Conservation (phyloP, 345 rosid genomes). For the Citrus cavaleriei region DNA sequence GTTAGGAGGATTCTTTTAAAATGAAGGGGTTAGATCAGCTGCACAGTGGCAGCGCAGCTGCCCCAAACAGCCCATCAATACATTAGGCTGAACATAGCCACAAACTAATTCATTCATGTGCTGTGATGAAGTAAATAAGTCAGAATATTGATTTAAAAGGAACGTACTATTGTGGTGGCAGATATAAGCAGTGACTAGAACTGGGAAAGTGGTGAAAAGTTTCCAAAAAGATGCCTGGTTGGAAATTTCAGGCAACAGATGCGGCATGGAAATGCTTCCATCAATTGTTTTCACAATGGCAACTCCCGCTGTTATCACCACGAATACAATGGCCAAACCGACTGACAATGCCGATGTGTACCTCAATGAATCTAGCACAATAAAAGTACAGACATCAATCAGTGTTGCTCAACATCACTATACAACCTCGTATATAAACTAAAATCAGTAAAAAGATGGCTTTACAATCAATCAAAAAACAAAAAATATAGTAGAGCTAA, state of each 20-base stretch:
- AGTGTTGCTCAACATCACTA: background rate
- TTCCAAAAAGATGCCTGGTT: slow-evolving; percentile 64
- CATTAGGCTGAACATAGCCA: background rate
- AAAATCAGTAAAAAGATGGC: background rate
- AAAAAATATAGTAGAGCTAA: background rate
- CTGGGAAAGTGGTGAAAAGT: slow-evolving; percentile 59
- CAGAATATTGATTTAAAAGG: background rate
- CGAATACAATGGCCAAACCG: slow-evolving; percentile 59
- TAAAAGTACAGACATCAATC: background rate
- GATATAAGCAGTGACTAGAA: slow-evolving; percentile 61
- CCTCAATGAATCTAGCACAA: slow-evolving; percentile 52
- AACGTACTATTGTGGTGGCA: slow-evolving; percentile 67
- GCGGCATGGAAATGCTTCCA: slow-evolving; percentile 48
- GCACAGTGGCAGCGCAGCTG: too few relatives aligned
- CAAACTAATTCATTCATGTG: background rate
- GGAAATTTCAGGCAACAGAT: slow-evolving; percentile 40
- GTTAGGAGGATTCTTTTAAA: too few relatives aligned
- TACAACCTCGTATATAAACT: too few relatives aligned
- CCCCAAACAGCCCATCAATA: too few relatives aligned
- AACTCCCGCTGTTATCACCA: slow-evolving; percentile 57
- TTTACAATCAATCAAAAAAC: background rate
- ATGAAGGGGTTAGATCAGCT: too few relatives aligned
- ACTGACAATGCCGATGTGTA: slow-evolving; percentile 66
- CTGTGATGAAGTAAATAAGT: background rate
- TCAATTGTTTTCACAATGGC: slow-evolving; percentile 36